Percentiles rank a stretch among this genome's conserved stretches.
Evolutionary conservation across 1,139 yeast genomes (phyloP).

Genomic region (Pneumocystis canis): DNA sequence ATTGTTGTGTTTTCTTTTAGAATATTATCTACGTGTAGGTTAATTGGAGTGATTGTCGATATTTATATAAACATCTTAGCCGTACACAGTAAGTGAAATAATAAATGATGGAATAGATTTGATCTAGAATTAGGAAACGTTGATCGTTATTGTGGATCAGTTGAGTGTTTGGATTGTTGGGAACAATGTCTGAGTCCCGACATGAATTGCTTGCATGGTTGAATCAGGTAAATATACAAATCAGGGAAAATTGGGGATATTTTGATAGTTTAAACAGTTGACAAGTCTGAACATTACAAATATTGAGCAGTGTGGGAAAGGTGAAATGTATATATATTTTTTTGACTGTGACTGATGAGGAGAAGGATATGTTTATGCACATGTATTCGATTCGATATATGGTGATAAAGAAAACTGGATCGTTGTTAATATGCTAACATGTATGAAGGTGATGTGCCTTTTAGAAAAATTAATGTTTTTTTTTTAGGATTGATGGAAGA

Average conservation of each 20-base stretch:
- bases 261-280: conserved; percentile 4
- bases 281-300: conserved; percentile 42
- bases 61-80: neutral
- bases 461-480: conserved; percentile 5
- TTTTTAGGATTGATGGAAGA: neutral
- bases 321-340: conserved; percentile 34
- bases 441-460: conserved; percentile 8
- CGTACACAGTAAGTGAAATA: no score
- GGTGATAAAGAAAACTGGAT: conserved; percentile 67
- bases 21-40: no score
- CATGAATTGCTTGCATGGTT: conserved; percentile 78
- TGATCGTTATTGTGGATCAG: neutral
- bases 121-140: neutral
- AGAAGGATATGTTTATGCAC: conserved; percentile 50
- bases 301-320: conserved; percentile 89
- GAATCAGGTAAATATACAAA: conserved; percentile 42
- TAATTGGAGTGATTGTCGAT: neutral
- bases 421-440: conserved; percentile 32
- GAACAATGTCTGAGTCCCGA: conserved; percentile 53
- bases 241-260: neutral
- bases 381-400: conserved; percentile 69
- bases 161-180: neutral
- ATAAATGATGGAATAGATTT: neutral
- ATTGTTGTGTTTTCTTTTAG: no score
- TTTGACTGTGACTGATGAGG: neutral